Evolutionary conservation across 495 filamentous ascomycete genomes (phyloP).

Genomic region (Neurospora intermedia): DNA sequence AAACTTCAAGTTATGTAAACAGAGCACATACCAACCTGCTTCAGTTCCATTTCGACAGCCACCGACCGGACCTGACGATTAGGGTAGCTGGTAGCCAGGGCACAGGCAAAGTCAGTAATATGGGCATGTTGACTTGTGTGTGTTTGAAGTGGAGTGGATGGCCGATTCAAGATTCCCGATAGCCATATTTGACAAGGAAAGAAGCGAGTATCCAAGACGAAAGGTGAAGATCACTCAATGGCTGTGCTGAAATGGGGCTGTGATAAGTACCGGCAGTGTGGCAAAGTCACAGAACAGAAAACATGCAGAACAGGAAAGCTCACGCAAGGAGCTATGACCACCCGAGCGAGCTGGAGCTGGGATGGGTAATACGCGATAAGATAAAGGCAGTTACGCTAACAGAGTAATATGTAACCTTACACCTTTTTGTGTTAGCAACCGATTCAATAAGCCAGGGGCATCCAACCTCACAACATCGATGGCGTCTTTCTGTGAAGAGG

Average conservation of each 20-base stretch:
- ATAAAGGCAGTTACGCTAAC: neutral
- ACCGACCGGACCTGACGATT: neutral
- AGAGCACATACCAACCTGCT: neutral
- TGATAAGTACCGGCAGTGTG: neutral
- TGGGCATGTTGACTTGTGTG: neutral
- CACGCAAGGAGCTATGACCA: neutral
- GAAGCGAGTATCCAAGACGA: neutral
- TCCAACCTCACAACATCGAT: neutral
- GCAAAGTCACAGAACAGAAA: no score
- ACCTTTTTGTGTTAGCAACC: neutral
- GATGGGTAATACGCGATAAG: neutral
- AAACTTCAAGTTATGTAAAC: neutral
- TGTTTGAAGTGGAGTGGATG: neutral
- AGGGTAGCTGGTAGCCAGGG: neutral
- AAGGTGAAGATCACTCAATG: neutral
- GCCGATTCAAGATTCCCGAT: no score
- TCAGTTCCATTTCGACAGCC: no score
- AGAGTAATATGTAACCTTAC: neutral
- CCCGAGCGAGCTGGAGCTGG: neutral
- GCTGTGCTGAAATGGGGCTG: neutral
- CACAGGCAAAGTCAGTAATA: neutral
- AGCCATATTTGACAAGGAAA: neutral
- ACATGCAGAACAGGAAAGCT: neutral
- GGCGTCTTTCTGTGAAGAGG: neutral
- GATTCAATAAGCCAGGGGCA: neutral